Evolutionary conservation across 345 rosid genomes (phyloP), one percentile per base, ranked within the genome.

Genomic region (Salix arbutifolia): DNA sequence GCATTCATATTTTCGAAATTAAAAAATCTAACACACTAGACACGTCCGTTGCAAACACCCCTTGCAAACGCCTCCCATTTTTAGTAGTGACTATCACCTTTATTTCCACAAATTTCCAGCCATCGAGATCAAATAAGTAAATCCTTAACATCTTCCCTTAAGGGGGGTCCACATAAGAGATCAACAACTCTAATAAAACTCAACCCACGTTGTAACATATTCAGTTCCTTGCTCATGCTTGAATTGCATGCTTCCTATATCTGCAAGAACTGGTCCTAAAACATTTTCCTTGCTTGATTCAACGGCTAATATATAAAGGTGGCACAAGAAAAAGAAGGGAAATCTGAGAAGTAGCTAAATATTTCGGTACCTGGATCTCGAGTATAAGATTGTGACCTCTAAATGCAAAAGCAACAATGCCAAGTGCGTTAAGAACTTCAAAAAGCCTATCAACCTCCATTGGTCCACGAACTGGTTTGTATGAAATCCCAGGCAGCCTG

Each of bases 371-470:
- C 88, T 86, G 88, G 8, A 86, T 86, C 74, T 86, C 88, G 28
- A 86, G 86, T 5, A 86, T 64, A 35, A 86, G 86, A 73, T 86
- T 86, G 74, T 86, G 90, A 52, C 89, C 90, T 78, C 89, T 72
- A 25, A 88, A 86, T 23, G 87, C 88, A 46, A 88, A 81, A 38
- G 85, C 87, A 37, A 87, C 75, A 31, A 79, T 84, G 23, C 88
- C 87, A 23, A 85, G 70, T 1, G 85, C 78, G 52, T 79, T 82
- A 10, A 88, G 67, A n/a, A 81, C 72, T 64, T 68, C 64, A 62
- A 79, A 70, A 26, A n/a, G n/a, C 28, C 78, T 67, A 0, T 46
- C 74, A 30, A 70, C 13, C 7, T 79, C 72, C 2, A 69, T 52
- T 0, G 79, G 18, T 5, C 71, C 68, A 50, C 67, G 72, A 21